Conservation (phyloP, 108 stramenopile species). For the Fragilaria crotonensis region DNA sequence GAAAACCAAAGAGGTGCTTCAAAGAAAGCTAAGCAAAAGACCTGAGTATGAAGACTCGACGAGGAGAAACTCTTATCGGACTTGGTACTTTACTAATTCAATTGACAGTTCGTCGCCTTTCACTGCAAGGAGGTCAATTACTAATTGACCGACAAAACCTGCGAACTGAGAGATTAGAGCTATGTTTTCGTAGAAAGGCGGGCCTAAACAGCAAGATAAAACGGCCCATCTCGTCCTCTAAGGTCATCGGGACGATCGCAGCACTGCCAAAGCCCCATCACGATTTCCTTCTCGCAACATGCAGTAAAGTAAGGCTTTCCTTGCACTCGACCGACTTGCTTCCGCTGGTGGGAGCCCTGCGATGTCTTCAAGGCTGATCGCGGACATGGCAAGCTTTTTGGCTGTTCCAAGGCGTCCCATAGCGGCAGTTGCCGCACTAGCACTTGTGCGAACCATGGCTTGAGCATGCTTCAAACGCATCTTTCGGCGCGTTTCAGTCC, state of each 20-base stretch:
- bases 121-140: too few relatives aligned
- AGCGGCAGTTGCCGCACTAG: constrained; percentile 23
- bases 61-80: too few relatives aligned
- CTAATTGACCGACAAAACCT: too few relatives aligned
- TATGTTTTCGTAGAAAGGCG: too few relatives aligned
- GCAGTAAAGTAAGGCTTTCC: constrained; percentile 39
- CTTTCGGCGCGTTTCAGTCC: neutral
- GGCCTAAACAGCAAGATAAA: too few relatives aligned
- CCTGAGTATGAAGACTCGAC: too few relatives aligned
- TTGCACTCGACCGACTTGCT: constrained; percentile 10
- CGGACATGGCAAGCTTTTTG: constrained; percentile 49
- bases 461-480: constrained; percentile 34
- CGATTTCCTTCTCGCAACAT: constrained; percentile 44
- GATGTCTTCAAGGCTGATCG: constrained; percentile 21
- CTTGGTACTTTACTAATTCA: too few relatives aligned
- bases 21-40: too few relatives aligned
- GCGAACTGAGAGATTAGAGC: too few relatives aligned
- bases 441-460: constrained; percentile 37
- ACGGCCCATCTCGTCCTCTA: too few relatives aligned
- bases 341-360: neutral
- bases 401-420: constrained; percentile 28
- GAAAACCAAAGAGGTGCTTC: too few relatives aligned
- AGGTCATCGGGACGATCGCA: constrained; percentile 22
- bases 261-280: constrained; percentile 27
- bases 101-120: too few relatives aligned